phyloP scores from a whole-genome alignment of 768 basidiomycete genomes.

The Amanita muscaria region DNA sequence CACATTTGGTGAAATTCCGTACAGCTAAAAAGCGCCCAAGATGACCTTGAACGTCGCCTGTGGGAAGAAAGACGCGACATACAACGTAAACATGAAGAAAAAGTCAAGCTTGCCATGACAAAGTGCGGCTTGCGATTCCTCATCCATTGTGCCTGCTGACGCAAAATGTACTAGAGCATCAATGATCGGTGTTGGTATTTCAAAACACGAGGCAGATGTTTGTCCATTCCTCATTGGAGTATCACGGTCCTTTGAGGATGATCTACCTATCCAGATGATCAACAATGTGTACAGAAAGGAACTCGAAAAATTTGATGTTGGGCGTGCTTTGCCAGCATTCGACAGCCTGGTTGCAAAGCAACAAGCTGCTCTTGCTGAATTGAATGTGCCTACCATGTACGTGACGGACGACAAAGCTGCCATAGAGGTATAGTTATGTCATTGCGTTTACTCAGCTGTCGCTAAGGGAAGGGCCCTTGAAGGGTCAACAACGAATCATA shows the following conservation, averaged over 20 bases:
- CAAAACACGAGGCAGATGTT: conserved; percentile 64
- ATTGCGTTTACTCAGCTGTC: too few species aligned
- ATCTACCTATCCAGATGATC: conserved; percentile 52
- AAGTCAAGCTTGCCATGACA: conserved; percentile 55
- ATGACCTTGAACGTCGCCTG: conserved; percentile 54
- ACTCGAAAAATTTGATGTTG: conserved; percentile 57
- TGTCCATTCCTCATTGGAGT: conserved; percentile 15
- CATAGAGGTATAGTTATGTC: conserved; percentile 44
- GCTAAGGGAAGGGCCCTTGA: too few species aligned
- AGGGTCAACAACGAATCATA: conserved; percentile 67
- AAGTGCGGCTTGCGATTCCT: conserved; percentile 38
- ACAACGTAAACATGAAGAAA: conserved; percentile 58
- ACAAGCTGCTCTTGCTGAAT: conserved; percentile 50
- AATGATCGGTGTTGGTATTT: conserved; percentile 55
- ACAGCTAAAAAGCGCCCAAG: conserved; percentile 71
- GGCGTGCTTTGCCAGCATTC: conserved; percentile 67
- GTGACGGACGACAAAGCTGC: conserved; percentile 37
- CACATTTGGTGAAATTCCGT: conserved; percentile 1
- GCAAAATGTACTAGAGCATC: conserved; percentile 38
- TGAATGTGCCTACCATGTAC: conserved; percentile 69
- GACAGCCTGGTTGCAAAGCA: conserved; percentile 66
- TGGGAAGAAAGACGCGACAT: conserved; percentile 62
- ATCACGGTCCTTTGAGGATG: neutral
- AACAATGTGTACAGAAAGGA: conserved; percentile 57
- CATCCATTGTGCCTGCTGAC: conserved; percentile 5